Evolutionary conservation across 768 basidiomycete genomes (phyloP), one percentile per base, ranked within the genome.

Genomic region (Mycena rosella): DNA sequence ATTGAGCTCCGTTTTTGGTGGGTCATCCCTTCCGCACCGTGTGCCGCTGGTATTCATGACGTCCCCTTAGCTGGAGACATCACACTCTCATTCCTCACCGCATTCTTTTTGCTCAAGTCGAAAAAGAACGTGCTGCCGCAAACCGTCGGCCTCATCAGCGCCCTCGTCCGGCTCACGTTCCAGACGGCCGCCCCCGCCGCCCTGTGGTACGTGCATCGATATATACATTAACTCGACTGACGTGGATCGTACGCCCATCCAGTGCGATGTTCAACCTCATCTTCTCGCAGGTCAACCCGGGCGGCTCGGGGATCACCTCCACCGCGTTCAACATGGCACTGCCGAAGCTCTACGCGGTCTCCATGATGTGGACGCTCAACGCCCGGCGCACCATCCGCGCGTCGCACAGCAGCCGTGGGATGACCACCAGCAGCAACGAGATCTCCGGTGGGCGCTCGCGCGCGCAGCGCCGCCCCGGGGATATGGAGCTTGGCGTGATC

Each of bases 311-410:
- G 18, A 63, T 80, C 42, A 72, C 77, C 4, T 74, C 74, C 3
- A 73, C 71, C 7, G 77, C 71, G 2, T 78, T 79, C 47, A 79
- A 78, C 47, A 64, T 69, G 63, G 62, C 69, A 6, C 67, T 79
- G 7, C 78, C 79, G 4, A 80, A 78, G 48, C 63, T 80, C 20
- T 80, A 79, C 53, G 78, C 76, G 1, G 72, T 79, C 32, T 78
- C 76, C 0, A 80, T 80, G 79, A 77, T 80, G 77, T 80, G 78
- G 77, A 78, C 78, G 2, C 62, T 80, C 48, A 80, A 80, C 55
- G 75, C 76, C 1, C 74, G 77, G 18, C 70, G 67, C 13, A 30
- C 38, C 2, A 73, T 78, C 51, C 75, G 77, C 42, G 55, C 55
- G 15, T 10, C 40, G 26, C 38, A 24, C 29, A 45, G 56, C 42